These are phyloP conservation scores for Kurtzmaniella fragi DNA, from an alignment of 805 yeast species.

Conservation along the genomic window DNA sequence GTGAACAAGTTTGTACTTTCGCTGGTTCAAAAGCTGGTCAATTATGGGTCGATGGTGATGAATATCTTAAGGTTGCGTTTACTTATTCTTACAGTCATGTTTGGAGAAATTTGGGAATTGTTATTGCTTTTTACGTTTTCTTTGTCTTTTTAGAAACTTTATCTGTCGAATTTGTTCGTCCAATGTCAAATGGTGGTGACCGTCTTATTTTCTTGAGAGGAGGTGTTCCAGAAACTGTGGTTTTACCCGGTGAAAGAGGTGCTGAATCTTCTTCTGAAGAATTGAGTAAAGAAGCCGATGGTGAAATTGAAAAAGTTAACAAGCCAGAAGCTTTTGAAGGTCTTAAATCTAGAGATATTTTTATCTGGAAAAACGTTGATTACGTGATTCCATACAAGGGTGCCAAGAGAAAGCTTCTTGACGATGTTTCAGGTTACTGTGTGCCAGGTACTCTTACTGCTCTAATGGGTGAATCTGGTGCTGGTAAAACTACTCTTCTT, in stretches of 20 bases:
- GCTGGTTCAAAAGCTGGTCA: constrained; percentile 15
- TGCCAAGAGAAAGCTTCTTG: constrained; percentile 33
- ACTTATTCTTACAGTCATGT: constrained; percentile 35
- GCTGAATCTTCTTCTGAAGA: constrained; percentile 3
- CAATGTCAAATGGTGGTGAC: constrained; percentile 30
- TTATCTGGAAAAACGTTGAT: constrained; percentile 59
- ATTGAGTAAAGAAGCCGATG: neutral
- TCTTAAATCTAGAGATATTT: constrained; percentile 41
- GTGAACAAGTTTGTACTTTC: constrained; percentile 15
- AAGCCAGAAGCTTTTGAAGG: constrained; percentile 7
- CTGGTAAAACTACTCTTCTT: constrained; percentile 55
- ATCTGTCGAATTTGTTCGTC: constrained; percentile 22
- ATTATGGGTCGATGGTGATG: constrained; percentile 25
- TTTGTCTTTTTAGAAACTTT: constrained; percentile 17
- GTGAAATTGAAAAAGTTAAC: constrained; percentile 5
- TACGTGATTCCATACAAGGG: constrained; percentile 51
- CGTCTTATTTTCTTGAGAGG: constrained; percentile 24
- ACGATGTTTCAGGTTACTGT: constrained; percentile 25
- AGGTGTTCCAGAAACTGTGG: constrained; percentile 14
- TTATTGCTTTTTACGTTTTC: constrained; percentile 24
- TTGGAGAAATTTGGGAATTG: constrained; percentile 45
- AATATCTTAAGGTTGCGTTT: constrained; percentile 26
- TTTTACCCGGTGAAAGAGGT: constrained; percentile 9
- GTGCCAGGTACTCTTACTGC: constrained; percentile 56
- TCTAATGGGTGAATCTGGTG: constrained; percentile 62